Conservation (phyloP, 2,329 filamentous ascomycete genomes). For the Amylocarpus encephaloides region DNA sequence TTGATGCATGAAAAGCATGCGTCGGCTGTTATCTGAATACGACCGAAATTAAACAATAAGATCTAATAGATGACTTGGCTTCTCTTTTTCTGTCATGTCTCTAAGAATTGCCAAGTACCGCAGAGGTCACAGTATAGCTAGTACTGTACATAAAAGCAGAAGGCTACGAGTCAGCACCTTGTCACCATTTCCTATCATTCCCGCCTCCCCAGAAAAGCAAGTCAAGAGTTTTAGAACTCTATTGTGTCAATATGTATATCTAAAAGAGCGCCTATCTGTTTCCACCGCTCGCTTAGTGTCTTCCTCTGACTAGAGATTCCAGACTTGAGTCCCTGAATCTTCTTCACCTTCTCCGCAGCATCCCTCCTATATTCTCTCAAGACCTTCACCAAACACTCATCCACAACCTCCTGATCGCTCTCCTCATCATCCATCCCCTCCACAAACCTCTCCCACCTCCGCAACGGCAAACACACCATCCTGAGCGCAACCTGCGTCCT, state of each 20-base stretch:
- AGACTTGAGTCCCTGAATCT: not conserved
- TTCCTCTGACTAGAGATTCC: not conserved
- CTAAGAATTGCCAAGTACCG: too few species aligned
- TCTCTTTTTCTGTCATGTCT: too few species aligned
- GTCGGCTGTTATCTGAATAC: not conserved
- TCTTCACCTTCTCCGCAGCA: not conserved
- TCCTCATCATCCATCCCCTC: conserved; percentile 40
- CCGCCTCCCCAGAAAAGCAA: too few species aligned
- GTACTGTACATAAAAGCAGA: too few species aligned
- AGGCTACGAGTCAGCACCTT: too few species aligned
- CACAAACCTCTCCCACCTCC: conserved; percentile 43
- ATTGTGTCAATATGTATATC: conserved; percentile 2
- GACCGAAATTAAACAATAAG: too few species aligned
- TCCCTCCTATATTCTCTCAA: conserved; percentile 9
- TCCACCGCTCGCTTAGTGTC: not conserved
- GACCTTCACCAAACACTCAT: conserved; percentile 33
- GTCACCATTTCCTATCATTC: too few species aligned
- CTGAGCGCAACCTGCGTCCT: conserved; percentile 49
- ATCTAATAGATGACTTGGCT: too few species aligned
- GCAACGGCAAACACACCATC: conserved; percentile 31
- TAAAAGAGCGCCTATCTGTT: conserved; percentile 2
- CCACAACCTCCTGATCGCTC: conserved; percentile 36
- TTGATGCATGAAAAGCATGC: not conserved
- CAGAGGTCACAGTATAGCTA: too few species aligned
- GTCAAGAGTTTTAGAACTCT: not conserved